Evolutionary conservation across 768 basidiomycete genomes (phyloP).

Genomic region (Termitomyces sp.): DNA sequence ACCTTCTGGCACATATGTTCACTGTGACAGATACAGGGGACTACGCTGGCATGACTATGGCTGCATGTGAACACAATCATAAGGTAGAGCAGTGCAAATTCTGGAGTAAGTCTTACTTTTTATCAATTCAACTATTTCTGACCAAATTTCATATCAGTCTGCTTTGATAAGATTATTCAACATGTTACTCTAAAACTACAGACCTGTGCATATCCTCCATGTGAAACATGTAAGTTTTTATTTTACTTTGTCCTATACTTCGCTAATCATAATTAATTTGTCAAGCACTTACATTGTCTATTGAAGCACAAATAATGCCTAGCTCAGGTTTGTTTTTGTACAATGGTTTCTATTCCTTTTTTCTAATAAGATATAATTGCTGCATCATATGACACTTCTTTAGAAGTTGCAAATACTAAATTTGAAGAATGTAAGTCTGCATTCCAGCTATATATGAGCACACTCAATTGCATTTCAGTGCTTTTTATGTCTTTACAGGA

Average conservation of each 20-base stretch:
- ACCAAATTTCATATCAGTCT: neutral
- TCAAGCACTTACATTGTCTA: neutral
- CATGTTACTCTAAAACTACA: neutral
- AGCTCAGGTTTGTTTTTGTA: too few relatives aligned
- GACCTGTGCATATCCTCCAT: neutral
- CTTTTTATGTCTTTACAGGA: neutral
- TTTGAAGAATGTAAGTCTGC: too few relatives aligned
- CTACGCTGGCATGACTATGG: neutral
- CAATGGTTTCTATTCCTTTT: too few relatives aligned
- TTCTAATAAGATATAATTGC: too few relatives aligned
- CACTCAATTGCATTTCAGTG: too few relatives aligned
- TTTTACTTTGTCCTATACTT: neutral
- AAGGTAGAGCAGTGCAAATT: neutral
- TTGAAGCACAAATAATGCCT: neutral
- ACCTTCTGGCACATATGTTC: neutral
- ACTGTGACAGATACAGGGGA: neutral
- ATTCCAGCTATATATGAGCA: too few relatives aligned
- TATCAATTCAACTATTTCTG: too few relatives aligned
- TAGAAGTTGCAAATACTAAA: too few relatives aligned
- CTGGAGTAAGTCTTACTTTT: too few relatives aligned
- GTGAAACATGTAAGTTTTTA: neutral
- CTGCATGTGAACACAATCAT: neutral
- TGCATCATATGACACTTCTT: too few relatives aligned
- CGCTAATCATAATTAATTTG: neutral
- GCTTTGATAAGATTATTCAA: neutral